These are phyloP conservation scores for Lasiodiplodia theobromae DNA, from an alignment of 2,329 filamentous ascomycete species.

Conservation along the genomic window DNA sequence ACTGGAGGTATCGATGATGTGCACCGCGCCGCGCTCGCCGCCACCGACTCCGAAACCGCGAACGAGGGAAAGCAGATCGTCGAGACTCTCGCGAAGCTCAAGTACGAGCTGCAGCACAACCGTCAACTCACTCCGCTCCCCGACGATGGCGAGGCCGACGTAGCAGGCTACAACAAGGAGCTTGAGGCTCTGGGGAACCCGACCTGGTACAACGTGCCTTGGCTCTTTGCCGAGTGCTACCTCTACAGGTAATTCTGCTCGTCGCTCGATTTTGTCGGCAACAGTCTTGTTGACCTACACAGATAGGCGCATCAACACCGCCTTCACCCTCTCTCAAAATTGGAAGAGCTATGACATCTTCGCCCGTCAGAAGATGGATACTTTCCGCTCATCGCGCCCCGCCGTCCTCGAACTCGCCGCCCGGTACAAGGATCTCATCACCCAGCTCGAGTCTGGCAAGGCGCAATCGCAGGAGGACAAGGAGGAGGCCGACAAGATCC, in stretches of 20 bases:
- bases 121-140: conserved; percentile 74
- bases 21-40: conserved; percentile 73
- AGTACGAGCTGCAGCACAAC: conserved; percentile 95
- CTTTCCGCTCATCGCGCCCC: conserved; percentile 88
- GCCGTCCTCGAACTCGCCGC: conserved; percentile 82
- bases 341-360: conserved; percentile 95
- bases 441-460: conserved; percentile 65
- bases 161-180: conserved; percentile 85
- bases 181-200: conserved; percentile 75
- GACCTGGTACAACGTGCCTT: conserved; percentile 83
- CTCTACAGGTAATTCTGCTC: conserved; percentile 71
- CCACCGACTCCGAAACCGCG: conserved; percentile 67
- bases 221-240: conserved; percentile 95
- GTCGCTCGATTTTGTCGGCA: neutral
- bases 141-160: conserved; percentile 79
- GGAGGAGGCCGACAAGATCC: conserved; percentile 73
- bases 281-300: conserved; percentile 25
- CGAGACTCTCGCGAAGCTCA: conserved; percentile 78
- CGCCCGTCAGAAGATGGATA: conserved; percentile 85
- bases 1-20: conserved; percentile 94
- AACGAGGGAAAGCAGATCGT: conserved; percentile 88
- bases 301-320: conserved; percentile 76
- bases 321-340: conserved; percentile 76
- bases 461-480: conserved; percentile 51
- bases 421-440: conserved; percentile 77